Conservation (phyloP, 2,329 filamentous ascomycete genomes). For the Pyricularia pennisetigena region DNA sequence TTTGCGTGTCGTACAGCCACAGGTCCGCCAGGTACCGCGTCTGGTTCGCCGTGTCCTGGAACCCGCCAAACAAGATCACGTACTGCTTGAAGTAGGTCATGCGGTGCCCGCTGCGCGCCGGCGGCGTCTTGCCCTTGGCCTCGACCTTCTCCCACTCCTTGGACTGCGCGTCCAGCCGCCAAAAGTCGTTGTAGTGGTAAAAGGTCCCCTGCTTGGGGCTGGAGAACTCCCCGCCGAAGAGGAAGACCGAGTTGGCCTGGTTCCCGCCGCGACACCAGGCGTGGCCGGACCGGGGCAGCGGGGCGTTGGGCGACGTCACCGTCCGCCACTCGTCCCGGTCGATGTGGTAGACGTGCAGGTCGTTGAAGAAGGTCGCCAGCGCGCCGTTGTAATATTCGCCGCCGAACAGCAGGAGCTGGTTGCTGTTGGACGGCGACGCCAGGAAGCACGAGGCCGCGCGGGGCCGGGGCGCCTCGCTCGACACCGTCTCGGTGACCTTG, state of each 20-base stretch:
- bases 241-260: conserved; percentile 66
- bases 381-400: conserved; percentile 95
- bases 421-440: conserved; percentile 75
- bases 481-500: conserved; percentile 77
- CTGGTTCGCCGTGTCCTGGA: conserved; percentile 91
- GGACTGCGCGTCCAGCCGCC: conserved; percentile 73
- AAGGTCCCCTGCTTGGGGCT: conserved; percentile 96
- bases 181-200: conserved; percentile 99
- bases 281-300: conserved; percentile 83
- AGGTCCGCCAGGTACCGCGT: conserved; percentile 90
- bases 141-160: conserved; percentile 92
- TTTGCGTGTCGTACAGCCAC: conserved; percentile 90
- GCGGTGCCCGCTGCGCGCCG: conserved; percentile 81
- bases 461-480: conserved; percentile 62
- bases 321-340: conserved; percentile 84
- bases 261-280: conserved; percentile 90
- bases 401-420: conserved; percentile 84
- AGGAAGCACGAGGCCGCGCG: conserved; percentile 74
- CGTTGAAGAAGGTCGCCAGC: conserved; percentile 63
- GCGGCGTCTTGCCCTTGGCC: conserved; percentile 64
- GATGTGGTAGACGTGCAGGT: conserved; percentile 62
- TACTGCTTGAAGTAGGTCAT: conserved; percentile 98
- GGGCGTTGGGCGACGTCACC: conserved; percentile 84
- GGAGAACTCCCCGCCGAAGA: conserved; percentile 95
- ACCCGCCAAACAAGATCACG: conserved; percentile 89